Evolutionary conservation across 2,329 filamentous ascomycete species (phyloP), one percentile per base, ranked within the genome.

Genomic region (Sphaceloma murrayae): DNA sequence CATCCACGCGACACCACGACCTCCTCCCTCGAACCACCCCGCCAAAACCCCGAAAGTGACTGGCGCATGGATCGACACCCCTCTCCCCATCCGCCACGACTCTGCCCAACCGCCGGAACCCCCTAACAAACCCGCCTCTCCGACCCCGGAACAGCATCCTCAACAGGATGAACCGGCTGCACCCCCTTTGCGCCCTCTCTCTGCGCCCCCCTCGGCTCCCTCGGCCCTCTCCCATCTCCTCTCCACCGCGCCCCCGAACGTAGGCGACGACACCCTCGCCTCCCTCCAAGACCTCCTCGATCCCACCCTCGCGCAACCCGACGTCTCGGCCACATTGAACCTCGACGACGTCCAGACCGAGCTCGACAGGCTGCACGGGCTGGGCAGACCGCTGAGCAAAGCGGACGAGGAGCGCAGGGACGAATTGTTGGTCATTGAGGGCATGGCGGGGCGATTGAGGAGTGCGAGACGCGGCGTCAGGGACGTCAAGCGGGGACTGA

Each of bases 61-160:
- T 34, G 68, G 68, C 17, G 68, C 62, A 17, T 70, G 68, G 68
- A 54, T 70, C 22, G 67, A 70, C 31, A 71, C 68, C 2, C 67
- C 66, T 21, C 26, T 32, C 26, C 40, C 44, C 6, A 9, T 33
- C 34, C 17, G 33, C 4, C 27, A 39, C 33, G 33, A 33, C 17
- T 42, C 44, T 16, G 34, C 34, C 9, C 44, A 40, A 11, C 27
- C 33, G n/a, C 27, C 34, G 5, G 13, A n/a, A 11, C 34, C 22
- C n/a, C 11, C 26, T 18, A 30, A 32, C 9, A 19, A 33, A 5
- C 4, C 13, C 26, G 16, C 34, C 7, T 16, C 18, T 7, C 11
- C 32, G 8, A 17, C 11, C 11, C 19, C 14, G 3, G 13, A 34
- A 11, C 26, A 5, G 13, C 30, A 8, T 16, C 17, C 30, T 14